These are phyloP conservation scores for Rhynchosporium secalis DNA, from an alignment of 2,329 filamentous ascomycete species.

Conservation along the genomic window DNA sequence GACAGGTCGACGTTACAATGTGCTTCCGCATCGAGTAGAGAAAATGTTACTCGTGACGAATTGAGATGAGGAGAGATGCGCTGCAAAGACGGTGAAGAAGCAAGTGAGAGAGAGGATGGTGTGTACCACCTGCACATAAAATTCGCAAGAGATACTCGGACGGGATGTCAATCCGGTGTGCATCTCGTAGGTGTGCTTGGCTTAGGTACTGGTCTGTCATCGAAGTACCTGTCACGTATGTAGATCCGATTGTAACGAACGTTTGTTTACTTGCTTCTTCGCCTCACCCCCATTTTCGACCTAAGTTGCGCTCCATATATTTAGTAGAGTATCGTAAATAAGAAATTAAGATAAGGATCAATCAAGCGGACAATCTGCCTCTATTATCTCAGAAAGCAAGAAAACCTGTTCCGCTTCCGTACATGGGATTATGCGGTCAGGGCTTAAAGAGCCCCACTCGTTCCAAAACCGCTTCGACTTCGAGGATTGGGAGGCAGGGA, in stretches of 20 bases:
- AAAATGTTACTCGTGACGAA: not conserved
- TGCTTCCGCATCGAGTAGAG: not conserved
- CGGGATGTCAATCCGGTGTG: not conserved
- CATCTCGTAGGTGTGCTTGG: not conserved
- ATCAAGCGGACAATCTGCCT: too few species aligned
- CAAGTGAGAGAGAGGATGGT: not conserved
- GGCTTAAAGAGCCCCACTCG: not conserved
- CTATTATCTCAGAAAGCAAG: not conserved
- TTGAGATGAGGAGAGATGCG: not conserved
- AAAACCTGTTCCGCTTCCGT: not conserved
- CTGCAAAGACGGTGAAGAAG: constrained; percentile 3
- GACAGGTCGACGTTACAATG: not conserved
- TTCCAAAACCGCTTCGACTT: constrained; percentile 3
- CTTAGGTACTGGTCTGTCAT: not conserved
- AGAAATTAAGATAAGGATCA: too few species aligned
- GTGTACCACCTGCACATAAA: not conserved
- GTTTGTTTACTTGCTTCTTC: constrained; percentile 4
- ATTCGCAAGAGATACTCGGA: not conserved
- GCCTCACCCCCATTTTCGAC: too few species aligned
- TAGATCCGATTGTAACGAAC: too few species aligned
- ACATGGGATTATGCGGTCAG: constrained; percentile 4
- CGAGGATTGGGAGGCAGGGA: not conserved
- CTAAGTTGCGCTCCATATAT: too few species aligned
- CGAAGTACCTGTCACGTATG: too few species aligned
- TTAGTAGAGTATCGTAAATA: too few species aligned